A percentile compares a stretch with the other conserved stretches of the same genome.
These are phyloP conservation scores for Curvularia hawaiiensis DNA, from an alignment of 2,329 filamentous ascomycete species.

Conservation along the genomic window DNA sequence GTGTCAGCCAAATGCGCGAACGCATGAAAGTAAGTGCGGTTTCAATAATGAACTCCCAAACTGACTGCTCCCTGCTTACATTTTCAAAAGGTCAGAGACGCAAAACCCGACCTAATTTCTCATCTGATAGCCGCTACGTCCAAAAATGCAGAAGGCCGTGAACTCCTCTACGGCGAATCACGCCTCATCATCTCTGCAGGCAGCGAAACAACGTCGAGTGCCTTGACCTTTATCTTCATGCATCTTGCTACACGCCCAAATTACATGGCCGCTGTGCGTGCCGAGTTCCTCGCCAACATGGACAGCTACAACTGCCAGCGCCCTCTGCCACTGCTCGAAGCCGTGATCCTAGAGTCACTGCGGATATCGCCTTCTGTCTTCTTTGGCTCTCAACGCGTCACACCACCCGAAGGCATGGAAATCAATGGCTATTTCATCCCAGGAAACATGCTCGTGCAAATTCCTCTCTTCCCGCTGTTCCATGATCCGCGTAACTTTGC, in stretches of 20 bases:
- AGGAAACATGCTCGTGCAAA: constrained; percentile 33
- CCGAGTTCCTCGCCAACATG: constrained; percentile 22
- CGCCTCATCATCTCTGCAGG: constrained; percentile 41
- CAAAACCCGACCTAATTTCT: constrained; percentile 28
- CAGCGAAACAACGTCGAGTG: constrained; percentile 56
- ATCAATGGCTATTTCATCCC: constrained; percentile 32
- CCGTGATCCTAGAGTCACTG: constrained; percentile 35
- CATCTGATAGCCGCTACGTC: constrained; percentile 32
- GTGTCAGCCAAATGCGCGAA: constrained; percentile 26
- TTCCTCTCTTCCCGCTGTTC: constrained; percentile 24
- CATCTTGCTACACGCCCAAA: constrained; percentile 30
- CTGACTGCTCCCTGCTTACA: constrained; percentile 1
- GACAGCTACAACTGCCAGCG: constrained; percentile 17
- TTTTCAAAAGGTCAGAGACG: constrained; percentile 17
- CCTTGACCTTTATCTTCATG: constrained; percentile 58
- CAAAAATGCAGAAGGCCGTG: constrained; percentile 17
- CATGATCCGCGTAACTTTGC: constrained; percentile 30
- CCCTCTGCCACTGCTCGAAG: constrained; percentile 26
- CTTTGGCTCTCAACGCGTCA: constrained; percentile 34
- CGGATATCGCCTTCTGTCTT: constrained; percentile 37
- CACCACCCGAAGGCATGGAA: constrained; percentile 35
- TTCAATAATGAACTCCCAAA: not conserved
- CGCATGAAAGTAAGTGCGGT: constrained; percentile 26
- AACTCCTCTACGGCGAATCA: constrained; percentile 36
- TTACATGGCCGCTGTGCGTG: constrained; percentile 25